Conservation (phyloP, 257 asterid genomes). For the Nicotiana obtusifolia region DNA sequence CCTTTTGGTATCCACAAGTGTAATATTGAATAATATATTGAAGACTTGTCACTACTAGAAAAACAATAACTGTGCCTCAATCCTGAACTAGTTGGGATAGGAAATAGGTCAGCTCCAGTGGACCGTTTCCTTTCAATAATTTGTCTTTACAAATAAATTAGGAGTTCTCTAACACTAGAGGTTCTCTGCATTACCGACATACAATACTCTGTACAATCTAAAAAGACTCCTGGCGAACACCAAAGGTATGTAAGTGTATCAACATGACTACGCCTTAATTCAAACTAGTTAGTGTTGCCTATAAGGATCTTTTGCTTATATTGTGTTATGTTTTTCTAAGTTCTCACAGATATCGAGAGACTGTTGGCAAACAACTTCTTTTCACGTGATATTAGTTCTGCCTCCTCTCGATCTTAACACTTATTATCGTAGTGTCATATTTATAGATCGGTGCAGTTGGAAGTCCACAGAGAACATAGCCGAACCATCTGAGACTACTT, state of each 20-base stretch:
- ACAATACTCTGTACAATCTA: neutral
- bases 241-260: neutral
- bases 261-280: neutral
- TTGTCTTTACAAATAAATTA: neutral
- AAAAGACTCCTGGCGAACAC: neutral
- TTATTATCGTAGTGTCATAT: neutral
- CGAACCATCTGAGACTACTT: neutral
- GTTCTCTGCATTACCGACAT: conserved; percentile 4
- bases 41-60: neutral
- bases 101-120: neutral
- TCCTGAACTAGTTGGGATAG: neutral
- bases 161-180: neutral
- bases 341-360: neutral
- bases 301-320: neutral
- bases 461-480: neutral
- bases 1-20: neutral
- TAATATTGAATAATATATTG: neutral
- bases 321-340: neutral
- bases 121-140: neutral
- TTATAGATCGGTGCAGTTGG: neutral
- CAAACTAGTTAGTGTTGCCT: neutral
- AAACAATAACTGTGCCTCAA: neutral
- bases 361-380: neutral
- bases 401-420: neutral
- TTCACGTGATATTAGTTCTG: neutral